Evolutionary conservation across 148 eudicot genomes (phyloP).

Genomic region (Rhododendron griersonianum): DNA sequence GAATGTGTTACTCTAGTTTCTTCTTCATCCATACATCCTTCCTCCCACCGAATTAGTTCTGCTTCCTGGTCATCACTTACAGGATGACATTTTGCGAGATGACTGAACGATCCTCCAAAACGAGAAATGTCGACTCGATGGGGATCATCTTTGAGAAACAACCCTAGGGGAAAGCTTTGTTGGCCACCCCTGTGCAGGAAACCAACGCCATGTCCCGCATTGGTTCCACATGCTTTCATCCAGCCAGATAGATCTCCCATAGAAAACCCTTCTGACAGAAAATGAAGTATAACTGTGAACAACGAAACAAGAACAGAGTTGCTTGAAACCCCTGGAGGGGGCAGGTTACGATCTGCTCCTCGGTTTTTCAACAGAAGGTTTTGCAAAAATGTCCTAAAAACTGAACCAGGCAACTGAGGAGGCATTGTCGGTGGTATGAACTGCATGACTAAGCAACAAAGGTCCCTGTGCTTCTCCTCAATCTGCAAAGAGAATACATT

Average conservation of each 20-base stretch:
- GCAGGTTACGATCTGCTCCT: conserved; percentile 72
- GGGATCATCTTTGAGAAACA: conserved; percentile 73
- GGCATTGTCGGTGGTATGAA: conserved; percentile 77
- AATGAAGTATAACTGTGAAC: conserved; percentile 77
- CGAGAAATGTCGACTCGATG: conserved; percentile 71
- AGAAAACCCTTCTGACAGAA: conserved; percentile 81
- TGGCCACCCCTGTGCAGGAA: conserved; percentile 90
- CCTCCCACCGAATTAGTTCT: conserved; percentile 86
- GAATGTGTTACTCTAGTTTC: conserved; percentile 67
- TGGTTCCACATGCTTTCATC: conserved; percentile 48
- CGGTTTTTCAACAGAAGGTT: conserved; percentile 62
- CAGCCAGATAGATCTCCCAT: conserved; percentile 52
- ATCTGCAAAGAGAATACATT: conserved; percentile 46
- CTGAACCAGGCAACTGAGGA: conserved; percentile 87
- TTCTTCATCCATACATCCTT: conserved; percentile 87
- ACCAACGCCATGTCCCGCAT: conserved; percentile 47
- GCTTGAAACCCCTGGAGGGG: conserved; percentile 68
- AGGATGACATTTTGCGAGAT: conserved; percentile 51
- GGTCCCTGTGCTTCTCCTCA: conserved; percentile 93
- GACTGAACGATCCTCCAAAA: conserved; percentile 79
- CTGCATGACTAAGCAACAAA: conserved; percentile 78
- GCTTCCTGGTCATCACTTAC: conserved; percentile 41
- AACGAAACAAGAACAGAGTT: conserved; percentile 81
- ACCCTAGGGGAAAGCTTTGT: conserved; percentile 65
- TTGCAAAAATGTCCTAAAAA: conserved; percentile 81